Evolutionary conservation across 2,329 filamentous ascomycete species (phyloP), one percentile per base, ranked within the genome.

Genomic region (Trichoderma simmonsii): DNA sequence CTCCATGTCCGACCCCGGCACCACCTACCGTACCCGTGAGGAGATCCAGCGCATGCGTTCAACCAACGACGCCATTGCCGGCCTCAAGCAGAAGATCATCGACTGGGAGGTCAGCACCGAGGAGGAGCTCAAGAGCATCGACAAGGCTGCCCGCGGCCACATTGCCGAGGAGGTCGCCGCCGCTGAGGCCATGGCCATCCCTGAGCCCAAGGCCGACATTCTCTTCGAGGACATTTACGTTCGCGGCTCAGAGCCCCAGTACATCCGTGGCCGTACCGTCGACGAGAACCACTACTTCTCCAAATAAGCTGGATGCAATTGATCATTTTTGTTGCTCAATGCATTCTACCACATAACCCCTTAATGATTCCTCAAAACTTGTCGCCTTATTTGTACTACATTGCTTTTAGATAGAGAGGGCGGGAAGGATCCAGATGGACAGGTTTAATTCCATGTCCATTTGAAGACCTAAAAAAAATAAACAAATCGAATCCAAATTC

Each of bases 21-120:
- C 96, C 83, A 98, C 96, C 79, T 99, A 99, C 92, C 92, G 95
- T 84, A 98, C 95, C 78, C 94, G 96, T 85, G 96, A 99, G 88
- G 96, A 99, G 87, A 97, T 99, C 81, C 95, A 98, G 88, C 95
- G 95, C 84, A 99, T 99, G 96, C 93, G 96, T 80, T 97, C 93
- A 79, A 99, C 96, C 85, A 93, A 98, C 86, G 96, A 99, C 86
- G 94, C 96, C 77, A 99, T 99, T 81, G 94, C 95, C 79, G 96
- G 96, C 73, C 90, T 99, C 78, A 98, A 98, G 91, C 93, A 96
- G 87, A 97, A 97, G 88, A 92, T 99, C 76, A 86, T 99, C 72
- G 96, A 99, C 85, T 99, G 96, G 96, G 90, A 90, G 73, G 92
- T 99, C 76, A 91, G 91, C 77, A 90, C 88, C 73, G 96, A 99